Conservation (phyloP, 2,329 filamentous ascomycete species). For the Allantophomopsis lycopodina region DNA sequence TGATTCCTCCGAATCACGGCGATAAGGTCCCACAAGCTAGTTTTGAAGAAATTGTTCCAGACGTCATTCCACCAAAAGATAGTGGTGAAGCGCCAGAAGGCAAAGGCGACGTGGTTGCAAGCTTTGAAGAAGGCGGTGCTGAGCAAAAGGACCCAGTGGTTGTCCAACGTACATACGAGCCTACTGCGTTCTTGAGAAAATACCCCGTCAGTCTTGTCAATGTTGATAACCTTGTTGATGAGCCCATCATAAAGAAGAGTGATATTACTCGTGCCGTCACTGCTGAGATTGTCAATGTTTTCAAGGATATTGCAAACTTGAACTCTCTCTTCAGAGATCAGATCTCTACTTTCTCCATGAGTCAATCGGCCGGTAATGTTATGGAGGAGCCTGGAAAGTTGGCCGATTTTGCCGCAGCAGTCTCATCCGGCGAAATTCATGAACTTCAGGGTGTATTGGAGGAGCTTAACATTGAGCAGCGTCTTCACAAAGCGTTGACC, state of each 20-base stretch:
- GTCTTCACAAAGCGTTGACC: slow-evolving; percentile 80
- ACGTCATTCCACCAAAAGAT: slow-evolving; percentile 42
- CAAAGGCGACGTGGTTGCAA: slow-evolving; percentile 89
- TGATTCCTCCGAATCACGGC: slow-evolving; percentile 49
- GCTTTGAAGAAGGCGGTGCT: slow-evolving; percentile 75
- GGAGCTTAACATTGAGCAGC: slow-evolving; percentile 80
- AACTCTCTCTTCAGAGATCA: slow-evolving; percentile 95
- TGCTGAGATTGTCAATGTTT: slow-evolving; percentile 97
- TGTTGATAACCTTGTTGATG: slow-evolving; percentile 82
- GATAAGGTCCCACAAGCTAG: slow-evolving; percentile 30
- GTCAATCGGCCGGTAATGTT: slow-evolving; percentile 86
- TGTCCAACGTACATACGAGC: slow-evolving; percentile 53
- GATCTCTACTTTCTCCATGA: slow-evolving; percentile 93
- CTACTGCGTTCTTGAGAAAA: slow-evolving; percentile 80
- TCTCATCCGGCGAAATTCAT: slow-evolving; percentile 82
- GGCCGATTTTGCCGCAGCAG: slow-evolving; percentile 92
- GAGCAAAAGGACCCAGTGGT: slow-evolving; percentile 40
- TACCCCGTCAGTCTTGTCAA: slow-evolving; percentile 91
- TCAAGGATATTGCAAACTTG: slow-evolving; percentile 89
- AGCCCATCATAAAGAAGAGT: slow-evolving; percentile 82
- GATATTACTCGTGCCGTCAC: slow-evolving; percentile 82
- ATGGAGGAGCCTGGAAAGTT: slow-evolving; percentile 90
- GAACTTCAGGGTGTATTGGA: slow-evolving; percentile 88
- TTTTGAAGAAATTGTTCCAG: slow-evolving; percentile 28
- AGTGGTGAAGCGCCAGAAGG: slow-evolving; percentile 49